A percentile compares a stretch with the other conserved stretches of the same genome.
Evolutionary conservation across 352 stramenopile species (phyloP).

Genomic region (Blastocystis hominis): DNA sequence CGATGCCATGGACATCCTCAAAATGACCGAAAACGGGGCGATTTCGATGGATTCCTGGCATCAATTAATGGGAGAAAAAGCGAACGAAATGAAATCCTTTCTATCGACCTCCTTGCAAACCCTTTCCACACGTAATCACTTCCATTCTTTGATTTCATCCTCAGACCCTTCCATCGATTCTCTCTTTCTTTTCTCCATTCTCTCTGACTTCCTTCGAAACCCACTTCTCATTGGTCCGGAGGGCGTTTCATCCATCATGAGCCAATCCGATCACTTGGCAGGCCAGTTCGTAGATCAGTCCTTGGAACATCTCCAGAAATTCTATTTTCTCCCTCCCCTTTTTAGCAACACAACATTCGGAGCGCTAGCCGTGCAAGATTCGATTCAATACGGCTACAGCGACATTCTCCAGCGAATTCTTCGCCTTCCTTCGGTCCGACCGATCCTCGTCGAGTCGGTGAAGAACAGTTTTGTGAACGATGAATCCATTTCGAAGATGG

Average conservation of each 20-base stretch:
- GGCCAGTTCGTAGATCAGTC: background rate
- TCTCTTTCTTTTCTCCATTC: background rate
- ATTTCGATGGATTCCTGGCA: background rate
- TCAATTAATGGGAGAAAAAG: background rate
- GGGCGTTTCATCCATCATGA: background rate
- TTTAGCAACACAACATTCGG: constrained; percentile 49
- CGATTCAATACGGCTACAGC: background rate
- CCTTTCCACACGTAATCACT: background rate
- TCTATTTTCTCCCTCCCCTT: constrained; percentile 15
- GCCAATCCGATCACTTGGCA: background rate
- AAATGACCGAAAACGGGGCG: background rate
- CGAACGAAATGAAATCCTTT: background rate
- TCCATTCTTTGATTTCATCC: background rate
- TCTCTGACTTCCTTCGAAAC: background rate
- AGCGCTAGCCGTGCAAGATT: background rate
- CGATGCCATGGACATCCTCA: background rate
- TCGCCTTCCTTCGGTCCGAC: background rate
- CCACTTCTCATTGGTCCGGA: background rate
- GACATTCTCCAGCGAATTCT: constrained; percentile 6
- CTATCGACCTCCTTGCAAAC: background rate
- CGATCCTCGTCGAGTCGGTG: background rate
- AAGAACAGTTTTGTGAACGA: background rate
- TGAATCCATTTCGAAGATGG: background rate
- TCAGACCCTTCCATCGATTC: background rate
- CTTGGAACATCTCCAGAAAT: background rate